phyloP scores from a whole-genome alignment of 768 basidiomycete genomes.

The Suillus placidus region DNA sequence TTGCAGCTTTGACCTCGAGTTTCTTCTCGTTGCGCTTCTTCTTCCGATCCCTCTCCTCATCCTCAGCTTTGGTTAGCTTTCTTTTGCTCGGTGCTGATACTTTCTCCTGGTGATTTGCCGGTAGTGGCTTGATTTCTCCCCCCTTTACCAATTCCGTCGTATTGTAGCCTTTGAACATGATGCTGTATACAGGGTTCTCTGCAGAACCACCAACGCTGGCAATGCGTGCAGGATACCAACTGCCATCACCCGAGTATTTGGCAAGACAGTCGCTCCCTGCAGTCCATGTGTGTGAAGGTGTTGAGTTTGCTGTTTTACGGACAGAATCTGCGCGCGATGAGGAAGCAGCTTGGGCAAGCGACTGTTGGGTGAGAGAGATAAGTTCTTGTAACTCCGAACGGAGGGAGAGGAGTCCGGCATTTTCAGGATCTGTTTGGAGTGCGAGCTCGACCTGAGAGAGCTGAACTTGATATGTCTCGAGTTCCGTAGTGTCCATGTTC shows the following conservation, averaged over 20 bases:
- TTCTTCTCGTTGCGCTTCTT: conserved; percentile 98
- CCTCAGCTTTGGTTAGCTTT: conserved; percentile 77
- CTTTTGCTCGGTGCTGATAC: conserved; percentile 62
- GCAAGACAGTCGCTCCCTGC: conserved; percentile 88
- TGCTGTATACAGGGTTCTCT: conserved; percentile 84
- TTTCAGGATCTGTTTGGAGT: conserved; percentile 73
- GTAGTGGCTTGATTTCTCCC: conserved; percentile 69
- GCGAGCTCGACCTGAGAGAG: conserved; percentile 87
- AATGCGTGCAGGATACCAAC: conserved; percentile 89
- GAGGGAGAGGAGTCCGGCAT: conserved; percentile 71
- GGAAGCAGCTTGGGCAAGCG: conserved; percentile 67
- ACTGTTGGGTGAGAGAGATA: conserved; percentile 75
- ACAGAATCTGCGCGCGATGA: conserved; percentile 58
- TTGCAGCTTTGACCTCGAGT: conserved; percentile 76
- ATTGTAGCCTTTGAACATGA: conserved; percentile 91
- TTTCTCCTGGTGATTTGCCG: conserved; percentile 53
- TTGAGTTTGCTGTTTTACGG: conserved; percentile 55
- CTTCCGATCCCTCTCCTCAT: conserved; percentile 86
- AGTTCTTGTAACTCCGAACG: conserved; percentile 81
- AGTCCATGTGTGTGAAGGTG: conserved; percentile 61
- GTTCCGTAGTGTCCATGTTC: conserved; percentile 63
- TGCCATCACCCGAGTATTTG: conserved; percentile 81
- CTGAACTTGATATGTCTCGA: conserved; percentile 89
- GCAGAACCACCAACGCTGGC: conserved; percentile 80
- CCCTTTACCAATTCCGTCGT: conserved; percentile 83